These are phyloP conservation scores for Tolypocladium ophioglossoides DNA, from an alignment of 2,329 filamentous ascomycete genomes.

Conservation along the genomic window DNA sequence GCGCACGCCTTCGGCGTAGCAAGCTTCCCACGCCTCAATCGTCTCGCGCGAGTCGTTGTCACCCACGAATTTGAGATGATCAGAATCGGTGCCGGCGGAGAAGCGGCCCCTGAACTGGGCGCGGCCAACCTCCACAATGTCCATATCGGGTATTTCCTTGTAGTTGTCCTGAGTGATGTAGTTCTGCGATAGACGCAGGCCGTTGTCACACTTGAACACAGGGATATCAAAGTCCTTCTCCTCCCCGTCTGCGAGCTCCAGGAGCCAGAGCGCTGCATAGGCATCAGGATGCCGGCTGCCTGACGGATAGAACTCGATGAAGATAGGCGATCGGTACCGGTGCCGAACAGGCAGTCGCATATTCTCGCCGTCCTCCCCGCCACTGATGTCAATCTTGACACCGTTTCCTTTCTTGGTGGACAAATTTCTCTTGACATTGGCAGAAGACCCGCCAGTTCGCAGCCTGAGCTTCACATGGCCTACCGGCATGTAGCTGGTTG, in stretches of 20 bases:
- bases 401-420: constrained; percentile 51
- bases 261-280: constrained; percentile 77
- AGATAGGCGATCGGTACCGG: constrained; percentile 79
- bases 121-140: constrained; percentile 70
- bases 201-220: constrained; percentile 74
- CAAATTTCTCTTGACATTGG: constrained; percentile 51
- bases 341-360: constrained; percentile 79
- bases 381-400: constrained; percentile 38
- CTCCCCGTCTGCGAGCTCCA: constrained; percentile 73
- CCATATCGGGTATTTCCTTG: constrained; percentile 57
- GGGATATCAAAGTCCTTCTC: constrained; percentile 73
- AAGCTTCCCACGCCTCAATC: constrained; percentile 90
- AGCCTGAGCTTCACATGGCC: constrained; percentile 67
- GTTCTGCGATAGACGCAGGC: constrained; percentile 73
- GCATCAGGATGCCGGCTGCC: constrained; percentile 61
- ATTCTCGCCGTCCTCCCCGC: constrained; percentile 25
- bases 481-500: constrained; percentile 48
- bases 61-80: constrained; percentile 71
- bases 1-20: constrained; percentile 77
- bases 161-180: constrained; percentile 79
- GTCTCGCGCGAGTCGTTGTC: constrained; percentile 89
- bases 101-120: constrained; percentile 73
- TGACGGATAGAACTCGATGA: constrained; percentile 70
- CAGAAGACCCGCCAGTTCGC: constrained; percentile 75
- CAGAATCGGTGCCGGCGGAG: constrained; percentile 81